Evolutionary conservation across 106 monocot species (phyloP), one percentile per base, ranked within the genome.

Genomic region (Phalaenopsis aphrodite): DNA sequence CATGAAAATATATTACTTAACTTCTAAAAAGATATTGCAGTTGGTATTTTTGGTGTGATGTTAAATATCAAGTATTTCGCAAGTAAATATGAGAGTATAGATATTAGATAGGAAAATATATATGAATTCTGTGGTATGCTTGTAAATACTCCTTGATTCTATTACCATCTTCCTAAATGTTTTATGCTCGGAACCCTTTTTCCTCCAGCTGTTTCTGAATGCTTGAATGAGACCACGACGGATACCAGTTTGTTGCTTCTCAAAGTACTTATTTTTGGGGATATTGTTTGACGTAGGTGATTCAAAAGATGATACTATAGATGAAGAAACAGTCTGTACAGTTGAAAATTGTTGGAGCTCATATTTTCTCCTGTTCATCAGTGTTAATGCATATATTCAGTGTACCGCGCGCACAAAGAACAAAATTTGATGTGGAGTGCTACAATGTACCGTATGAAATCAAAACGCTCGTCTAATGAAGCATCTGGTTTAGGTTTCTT

Each of bases 191-290:
- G 87, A 71, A 15, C 92, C 92, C 85, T 92, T 95, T 85, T 81
- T 88, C 81, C 87, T 88, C 93, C 96, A 88, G 67, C 93, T 93
- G 77, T 88, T 89, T 24, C 87, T 88, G 81, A 96, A 91, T 58
- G 88, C 87, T 77, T 86, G 87, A 52, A 86, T 81, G 41, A 88
- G 66, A 49, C 85, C 87, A 81, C 82, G 83, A 41, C 83, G 88
- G 65, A 75, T 73, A 30, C 89, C 72, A 2, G 84, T 84, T 21
- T 85, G 93, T 58, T 95, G 91, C 65, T 91, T 90, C 5, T 93
- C 93, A 81, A 72, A 84, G 64, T 76, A 30, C 73, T 81, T 90
- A 15, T n/a, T 73, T 41, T 73, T 87, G 19, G 82, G 46, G 16
- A 19, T 52, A 76, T 52, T 81, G 47, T 42, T 52, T 55, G 56